Base-by-base conservation (phyloP, 495 filamentous ascomycete species). In the Aspergillus baeticus region DNA sequence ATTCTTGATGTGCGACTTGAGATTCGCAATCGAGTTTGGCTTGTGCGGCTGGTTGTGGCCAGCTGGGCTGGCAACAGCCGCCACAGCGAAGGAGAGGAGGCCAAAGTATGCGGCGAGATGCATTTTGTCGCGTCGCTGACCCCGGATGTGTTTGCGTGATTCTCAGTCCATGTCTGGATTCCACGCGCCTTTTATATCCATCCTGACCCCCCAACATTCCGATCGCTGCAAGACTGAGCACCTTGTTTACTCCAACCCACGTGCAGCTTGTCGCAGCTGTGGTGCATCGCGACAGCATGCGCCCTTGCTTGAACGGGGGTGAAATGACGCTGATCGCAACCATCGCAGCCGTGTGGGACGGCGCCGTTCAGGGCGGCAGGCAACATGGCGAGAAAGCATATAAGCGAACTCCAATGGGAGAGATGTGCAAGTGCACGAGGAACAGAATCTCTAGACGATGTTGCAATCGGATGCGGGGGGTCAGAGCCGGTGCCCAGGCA, bases 1-100 rank as follows among this genome's bases (percentile, higher is more conserved):
- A 66, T 77, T 74, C 67, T 78, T 75, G 65, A 78, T 75, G 45
- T 75, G 72, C 49, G 60, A 60, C 57, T 69, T 74, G 50, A 75
- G 45, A 57, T 71, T 73, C 33, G 55, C 44, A 45, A 71, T 64
- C 15, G 68, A 66, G 20, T 55, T 31, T 1, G 49, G 18, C 1
- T 61, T 62, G 53, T 68, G 68, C 31, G 61, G 58, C 15, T 58
- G 31, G 22, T 54, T 47, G 31, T 36, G 34, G 35, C 50, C 58
- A 17, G 58, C 29, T 29, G 72, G 69, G n/a, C 66, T 52, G 21
- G 69, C 72, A 11, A 60, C 37, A 21, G 63, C 66, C 14, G 71
- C 63, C 8, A 66, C 62, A 1, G 69, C 64, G 36, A 75, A 73
- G 65, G 69, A 66, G 64, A 75, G 43, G 10, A 70, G 61, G 31